Conservation (phyloP, 2,329 filamentous ascomycete species). For the Fusarium incarnatum region DNA sequence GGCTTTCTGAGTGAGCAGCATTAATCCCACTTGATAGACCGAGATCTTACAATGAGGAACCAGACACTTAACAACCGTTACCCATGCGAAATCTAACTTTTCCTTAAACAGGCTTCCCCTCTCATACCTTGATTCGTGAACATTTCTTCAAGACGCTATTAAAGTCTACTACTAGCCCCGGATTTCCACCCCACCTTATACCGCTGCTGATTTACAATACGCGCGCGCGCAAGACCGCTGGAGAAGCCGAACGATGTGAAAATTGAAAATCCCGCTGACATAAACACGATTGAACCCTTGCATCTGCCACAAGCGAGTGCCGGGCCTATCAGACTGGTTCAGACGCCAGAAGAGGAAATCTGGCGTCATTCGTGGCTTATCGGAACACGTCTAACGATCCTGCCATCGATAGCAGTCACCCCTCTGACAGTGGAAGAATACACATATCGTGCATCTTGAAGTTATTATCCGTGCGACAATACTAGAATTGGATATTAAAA, state of each 20-base stretch:
- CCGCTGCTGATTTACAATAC: slow-evolving; percentile 18
- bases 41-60: background rate
- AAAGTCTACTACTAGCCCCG: background rate
- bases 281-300: slow-evolving; percentile 8
- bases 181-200: background rate
- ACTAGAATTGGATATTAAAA: too few relatives aligned
- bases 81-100: background rate
- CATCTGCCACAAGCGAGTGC: slow-evolving; percentile 2
- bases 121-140: background rate
- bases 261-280: slow-evolving; percentile 3
- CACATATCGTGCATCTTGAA: too few relatives aligned
- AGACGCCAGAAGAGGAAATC: slow-evolving; percentile 27
- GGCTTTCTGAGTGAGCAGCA: too few relatives aligned
- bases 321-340: slow-evolving; percentile 19
- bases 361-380: background rate
- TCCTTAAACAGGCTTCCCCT: background rate
- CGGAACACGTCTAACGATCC: background rate
- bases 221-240: slow-evolving; percentile 9
- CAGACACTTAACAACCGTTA: background rate
- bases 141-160: background rate
- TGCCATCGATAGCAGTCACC: background rate
- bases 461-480: too few relatives aligned
- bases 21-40: background rate
- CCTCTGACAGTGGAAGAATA: background rate
- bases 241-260: background rate